Base-by-base conservation (phyloP, 371 early-diverging fungal species). In the Mortierella sp. region DNA sequence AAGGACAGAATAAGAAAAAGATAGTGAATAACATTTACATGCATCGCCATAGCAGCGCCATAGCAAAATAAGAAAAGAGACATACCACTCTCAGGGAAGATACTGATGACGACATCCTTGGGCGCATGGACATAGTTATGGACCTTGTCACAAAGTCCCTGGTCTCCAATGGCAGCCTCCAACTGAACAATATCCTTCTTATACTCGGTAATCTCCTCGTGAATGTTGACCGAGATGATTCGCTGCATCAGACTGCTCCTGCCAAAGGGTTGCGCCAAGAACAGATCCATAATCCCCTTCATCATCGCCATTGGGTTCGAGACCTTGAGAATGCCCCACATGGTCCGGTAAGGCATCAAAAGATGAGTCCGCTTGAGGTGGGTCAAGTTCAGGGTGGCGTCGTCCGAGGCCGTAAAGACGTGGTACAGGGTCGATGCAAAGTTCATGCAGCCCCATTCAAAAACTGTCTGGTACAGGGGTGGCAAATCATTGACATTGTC, bases 251-350 rank as follows among this genome's bases (percentile, higher is more conserved):
- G 75, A 79, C 92, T 92, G 50, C 87, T 87, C 6, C 90, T 87
- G 34, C 94, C 94, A 76, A 94, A 91, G 10, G 94, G 94, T 51
- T 93, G 94, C 0, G 94, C 92, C 71, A 94, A 76, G 69, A 94
- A 92, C 16, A 94, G 70, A 76, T 94, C 93, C 77, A 93, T 77
- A 1, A 93, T 88, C 26, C 91, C 92, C 74, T 92, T 94, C 69
- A 93, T 90, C 89, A 94, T 91, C 0, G 87, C 86, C 72, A 93
- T 89, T 11, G 94, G 94, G 74, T 94, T 94, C 2, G 94, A 93
- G 10, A 91, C 74, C 75, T 90, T 91, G 67, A 94, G 79, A 14
- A 93, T 82, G 16, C 89, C 88, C 70, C 91, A 90, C 72, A 93
- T 86, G 21, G 92, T 81, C 53, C 91, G 87, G 75, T 93, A 94